Evolutionary conservation across 768 basidiomycete species (phyloP).

Genomic region (Xerocomus brunneocitrinus): DNA sequence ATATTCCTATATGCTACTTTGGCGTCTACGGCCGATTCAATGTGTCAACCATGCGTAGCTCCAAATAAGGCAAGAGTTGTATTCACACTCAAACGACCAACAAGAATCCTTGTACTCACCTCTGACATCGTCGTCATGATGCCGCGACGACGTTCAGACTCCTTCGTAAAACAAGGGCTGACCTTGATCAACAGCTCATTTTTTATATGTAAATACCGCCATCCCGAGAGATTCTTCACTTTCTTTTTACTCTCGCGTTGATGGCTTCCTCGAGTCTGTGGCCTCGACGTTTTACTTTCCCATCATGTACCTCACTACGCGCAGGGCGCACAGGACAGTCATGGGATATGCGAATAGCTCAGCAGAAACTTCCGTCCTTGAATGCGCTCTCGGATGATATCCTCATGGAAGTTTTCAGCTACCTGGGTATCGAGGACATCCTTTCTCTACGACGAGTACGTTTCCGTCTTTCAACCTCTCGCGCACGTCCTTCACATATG

Average conservation of each 20-base stretch:
- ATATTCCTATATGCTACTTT: no score
- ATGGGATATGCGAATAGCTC: conserved; percentile 24
- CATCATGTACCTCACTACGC: conserved; percentile 13
- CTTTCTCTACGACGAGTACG: conserved; percentile 35
- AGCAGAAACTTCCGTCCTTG: conserved; percentile 27
- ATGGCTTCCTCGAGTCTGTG: conserved; percentile 24
- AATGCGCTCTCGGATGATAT: conserved; percentile 35
- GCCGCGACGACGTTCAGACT: conserved; percentile 10
- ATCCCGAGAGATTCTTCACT: not conserved
- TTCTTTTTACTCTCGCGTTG: conserved; percentile 5
- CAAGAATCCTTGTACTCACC: conserved; percentile 20
- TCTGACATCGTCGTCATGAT: conserved; percentile 21
- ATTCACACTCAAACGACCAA: conserved; percentile 10
- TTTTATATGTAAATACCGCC: conserved; percentile 19
- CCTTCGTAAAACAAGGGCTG: conserved; percentile 21
- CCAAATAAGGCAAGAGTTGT: conserved; percentile 23
- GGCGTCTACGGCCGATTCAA: no score
- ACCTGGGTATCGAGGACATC: conserved; percentile 37
- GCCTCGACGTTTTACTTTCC: conserved; percentile 18
- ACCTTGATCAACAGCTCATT: conserved; percentile 7
- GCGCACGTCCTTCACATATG: not conserved
- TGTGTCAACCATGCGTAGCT: no score
- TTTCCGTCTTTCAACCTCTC: not conserved
- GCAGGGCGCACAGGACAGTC: conserved; percentile 14
- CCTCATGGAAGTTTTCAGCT: conserved; percentile 34